Evolutionary conservation across 1,284 basidiomycete species (phyloP), one percentile per base, ranked within the genome.

Genomic region (Malassezia arunalokei): DNA sequence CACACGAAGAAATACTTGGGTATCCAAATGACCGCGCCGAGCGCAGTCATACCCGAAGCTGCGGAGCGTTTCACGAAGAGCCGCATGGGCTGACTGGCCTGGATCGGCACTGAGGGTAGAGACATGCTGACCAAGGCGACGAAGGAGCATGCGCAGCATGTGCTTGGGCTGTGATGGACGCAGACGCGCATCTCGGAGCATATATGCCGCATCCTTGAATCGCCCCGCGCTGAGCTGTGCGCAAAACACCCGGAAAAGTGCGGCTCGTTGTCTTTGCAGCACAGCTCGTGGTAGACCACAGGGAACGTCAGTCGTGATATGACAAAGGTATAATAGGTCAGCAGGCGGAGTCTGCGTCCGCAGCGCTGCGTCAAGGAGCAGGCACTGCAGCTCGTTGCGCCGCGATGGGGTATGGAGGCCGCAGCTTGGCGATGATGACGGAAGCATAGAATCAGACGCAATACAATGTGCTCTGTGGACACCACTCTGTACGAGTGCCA

Each of bases 141-240:
- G 51, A 8, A 63, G 35, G 27, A 65, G 43, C 5, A 27, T 33
- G 12, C 56, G 55, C 8, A 65, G 35, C 46, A 65, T 40, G 12
- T 45, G 54, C 3, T 57, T 53, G 28, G 59, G 48, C 40, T 65
- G 64, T 12, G 61, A 58, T 0, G 58, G 56, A 31, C 51, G 60
- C 30, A 63, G 44, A 8, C 64, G 56, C 2, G 40, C 30, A 28
- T 65, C 64, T 11, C 49, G 24, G 0, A 54, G 38, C 1, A 59
- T 17, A 2, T 30, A 42, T 0, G 57, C 64, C 5, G 58, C 64
- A 9, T 54, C 56, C 2, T 41, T 47, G 1, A 41, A 54, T n/a
- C 53, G 37, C 1, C 49, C 40, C 2, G 56, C 58, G 7, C 51
- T 28, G 5, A 54, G 50, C 0, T 59, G 47, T 9, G 51, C 52